Evolutionary conservation across 2,329 filamentous ascomycete genomes (phyloP).

Genomic region (Trichoderma sp.): DNA sequence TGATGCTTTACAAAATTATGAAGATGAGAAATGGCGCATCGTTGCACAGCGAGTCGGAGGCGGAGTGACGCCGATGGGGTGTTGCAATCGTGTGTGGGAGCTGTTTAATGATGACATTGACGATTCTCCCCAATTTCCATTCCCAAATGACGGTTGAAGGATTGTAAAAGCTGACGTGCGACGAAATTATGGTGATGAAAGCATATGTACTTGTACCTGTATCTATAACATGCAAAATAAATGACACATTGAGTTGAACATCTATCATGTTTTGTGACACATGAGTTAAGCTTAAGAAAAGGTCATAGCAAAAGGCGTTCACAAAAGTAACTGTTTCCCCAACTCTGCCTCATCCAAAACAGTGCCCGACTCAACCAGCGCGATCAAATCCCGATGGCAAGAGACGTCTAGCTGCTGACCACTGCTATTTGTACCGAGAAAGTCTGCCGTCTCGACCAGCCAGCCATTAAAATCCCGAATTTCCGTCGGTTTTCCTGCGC

Average conservation of each 20-base stretch:
- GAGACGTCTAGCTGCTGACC: slow-evolving; percentile 29
- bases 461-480: slow-evolving; percentile 61
- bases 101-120: slow-evolving; percentile 46
- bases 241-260: neutral
- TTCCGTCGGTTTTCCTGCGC: slow-evolving; percentile 52
- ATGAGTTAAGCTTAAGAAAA: neutral
- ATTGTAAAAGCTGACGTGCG: neutral
- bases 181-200: neutral
- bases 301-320: neutral
- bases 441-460: slow-evolving; percentile 47
- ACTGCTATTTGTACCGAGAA: slow-evolving; percentile 32
- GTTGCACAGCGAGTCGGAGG: slow-evolving; percentile 87
- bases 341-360: slow-evolving; percentile 38
- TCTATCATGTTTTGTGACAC: neutral
- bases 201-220: neutral
- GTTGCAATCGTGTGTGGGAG: slow-evolving; percentile 74
- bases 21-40: slow-evolving; percentile 90
- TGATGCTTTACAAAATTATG: slow-evolving; percentile 76
- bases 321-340: slow-evolving; percentile 18
- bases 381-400: slow-evolving; percentile 42
- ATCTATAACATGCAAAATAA: neutral
- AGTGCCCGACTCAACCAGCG: slow-evolving; percentile 41
- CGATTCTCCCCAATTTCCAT: slow-evolving; percentile 56
- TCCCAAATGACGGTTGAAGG: slow-evolving; percentile 42
- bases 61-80: slow-evolving; percentile 83